phyloP scores from a whole-genome alignment of 2,329 filamentous ascomycete species.

The Shiraia bambusicola region DNA sequence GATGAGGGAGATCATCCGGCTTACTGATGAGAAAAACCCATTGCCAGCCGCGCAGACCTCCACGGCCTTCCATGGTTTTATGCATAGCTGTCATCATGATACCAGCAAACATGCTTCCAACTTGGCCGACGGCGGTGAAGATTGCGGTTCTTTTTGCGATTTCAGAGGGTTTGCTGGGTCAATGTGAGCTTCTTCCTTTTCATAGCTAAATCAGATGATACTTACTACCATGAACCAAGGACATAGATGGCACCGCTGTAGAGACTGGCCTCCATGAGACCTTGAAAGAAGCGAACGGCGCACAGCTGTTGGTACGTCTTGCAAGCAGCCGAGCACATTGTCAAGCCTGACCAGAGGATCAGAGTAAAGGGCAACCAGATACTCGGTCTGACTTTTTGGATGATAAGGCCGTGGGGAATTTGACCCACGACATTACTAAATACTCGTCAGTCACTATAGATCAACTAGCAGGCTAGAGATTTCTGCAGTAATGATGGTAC shows the following conservation, averaged over 20 bases:
- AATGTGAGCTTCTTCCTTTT: not conserved
- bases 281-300: constrained; percentile 25
- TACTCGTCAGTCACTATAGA: not conserved
- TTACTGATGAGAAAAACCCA: constrained; percentile 29
- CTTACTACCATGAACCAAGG: constrained; percentile 32
- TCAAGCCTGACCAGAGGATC: constrained; percentile 25
- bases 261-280: constrained; percentile 22
- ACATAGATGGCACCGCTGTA: constrained; percentile 28
- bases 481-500: not conserved
- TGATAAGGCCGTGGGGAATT: constrained; percentile 24
- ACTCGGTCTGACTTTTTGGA: constrained; percentile 26
- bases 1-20: not conserved
- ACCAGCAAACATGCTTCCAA: constrained; percentile 31
- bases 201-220: not conserved
- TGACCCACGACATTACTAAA: constrained; percentile 21
- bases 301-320: constrained; percentile 23
- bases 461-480: not conserved
- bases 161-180: constrained; percentile 20
- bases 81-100: constrained; percentile 31
- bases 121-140: constrained; percentile 25
- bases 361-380: constrained; percentile 28
- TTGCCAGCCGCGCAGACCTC: constrained; percentile 25
- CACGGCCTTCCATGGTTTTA: constrained; percentile 21
- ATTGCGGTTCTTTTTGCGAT: constrained; percentile 30
- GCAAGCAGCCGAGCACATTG: constrained; percentile 29